phyloP scores from a whole-genome alignment of 257 asterid species.

The Plectranthus barbatus region DNA sequence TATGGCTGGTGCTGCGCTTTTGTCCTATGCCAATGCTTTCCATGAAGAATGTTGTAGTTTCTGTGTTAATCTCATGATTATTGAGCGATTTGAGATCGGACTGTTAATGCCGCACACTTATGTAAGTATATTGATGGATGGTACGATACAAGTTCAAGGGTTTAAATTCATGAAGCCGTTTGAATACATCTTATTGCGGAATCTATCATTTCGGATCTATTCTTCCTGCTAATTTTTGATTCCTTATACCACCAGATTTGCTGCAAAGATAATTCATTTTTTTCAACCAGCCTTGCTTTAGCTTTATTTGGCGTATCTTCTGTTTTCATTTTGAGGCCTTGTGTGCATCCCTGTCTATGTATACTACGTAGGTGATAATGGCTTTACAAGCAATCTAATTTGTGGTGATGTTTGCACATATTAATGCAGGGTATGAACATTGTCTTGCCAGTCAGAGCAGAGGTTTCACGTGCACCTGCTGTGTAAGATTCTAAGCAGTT shows the following conservation, averaged over 20 bases:
- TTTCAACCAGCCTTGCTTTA: not conserved
- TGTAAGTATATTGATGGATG: not conserved
- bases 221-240: not conserved
- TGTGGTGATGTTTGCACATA: slow-evolving; percentile 1
- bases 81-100: not conserved
- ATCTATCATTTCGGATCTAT: not conserved
- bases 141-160: not conserved
- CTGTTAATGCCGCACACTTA: not conserved
- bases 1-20: not conserved
- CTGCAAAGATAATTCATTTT: not conserved
- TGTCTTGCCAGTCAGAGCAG: slow-evolving; percentile 25
- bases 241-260: not conserved
- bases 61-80: not conserved
- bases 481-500: slow-evolving; percentile 28
- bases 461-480: slow-evolving; percentile 28
- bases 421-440: slow-evolving; percentile 30
- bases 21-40: slow-evolving; percentile 2
- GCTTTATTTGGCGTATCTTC: slow-evolving; percentile 1
- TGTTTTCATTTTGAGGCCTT: not conserved
- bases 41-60: not conserved
- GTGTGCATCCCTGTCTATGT: not conserved
- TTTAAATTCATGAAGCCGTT: not conserved
- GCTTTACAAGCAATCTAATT: not conserved
- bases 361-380: not conserved
- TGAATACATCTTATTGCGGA: not conserved